phyloP scores from a whole-genome alignment of 768 basidiomycete genomes.

The Termitomyces sp. region DNA sequence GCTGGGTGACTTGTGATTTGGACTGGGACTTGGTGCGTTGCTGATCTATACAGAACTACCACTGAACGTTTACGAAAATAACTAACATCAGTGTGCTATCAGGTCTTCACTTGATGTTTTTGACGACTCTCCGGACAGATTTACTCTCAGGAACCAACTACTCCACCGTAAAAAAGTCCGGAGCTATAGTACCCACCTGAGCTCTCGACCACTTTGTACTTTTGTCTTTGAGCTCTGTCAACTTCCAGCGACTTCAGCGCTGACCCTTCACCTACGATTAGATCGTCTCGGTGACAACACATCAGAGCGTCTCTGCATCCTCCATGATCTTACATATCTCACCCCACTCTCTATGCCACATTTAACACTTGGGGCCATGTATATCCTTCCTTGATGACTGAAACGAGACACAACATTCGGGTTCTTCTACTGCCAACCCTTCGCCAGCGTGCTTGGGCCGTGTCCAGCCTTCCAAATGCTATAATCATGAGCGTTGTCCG shows the following conservation, averaged over 20 bases:
- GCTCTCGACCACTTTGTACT: neutral
- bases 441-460: neutral
- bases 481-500: neutral
- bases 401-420: neutral
- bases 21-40: neutral
- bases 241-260: neutral
- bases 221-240: constrained; percentile 3
- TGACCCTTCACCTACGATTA: neutral
- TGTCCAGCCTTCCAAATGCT: neutral
- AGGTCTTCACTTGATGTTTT: constrained; percentile 1
- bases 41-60: neutral
- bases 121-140: neutral
- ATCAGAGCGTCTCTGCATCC: constrained; percentile 1
- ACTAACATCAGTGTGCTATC: neutral
- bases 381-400: neutral
- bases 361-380: neutral
- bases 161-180: neutral
- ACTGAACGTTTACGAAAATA: neutral
- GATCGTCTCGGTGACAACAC: neutral
- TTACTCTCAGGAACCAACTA: neutral
- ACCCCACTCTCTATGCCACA: neutral
- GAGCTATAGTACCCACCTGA: neutral
- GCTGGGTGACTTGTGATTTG: neutral
- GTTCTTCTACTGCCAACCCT: constrained; percentile 1
- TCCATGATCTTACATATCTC: constrained; percentile 2